phyloP scores from a whole-genome alignment of 495 filamentous ascomycete genomes.

The Melanomma pulvis-pyrius region DNA sequence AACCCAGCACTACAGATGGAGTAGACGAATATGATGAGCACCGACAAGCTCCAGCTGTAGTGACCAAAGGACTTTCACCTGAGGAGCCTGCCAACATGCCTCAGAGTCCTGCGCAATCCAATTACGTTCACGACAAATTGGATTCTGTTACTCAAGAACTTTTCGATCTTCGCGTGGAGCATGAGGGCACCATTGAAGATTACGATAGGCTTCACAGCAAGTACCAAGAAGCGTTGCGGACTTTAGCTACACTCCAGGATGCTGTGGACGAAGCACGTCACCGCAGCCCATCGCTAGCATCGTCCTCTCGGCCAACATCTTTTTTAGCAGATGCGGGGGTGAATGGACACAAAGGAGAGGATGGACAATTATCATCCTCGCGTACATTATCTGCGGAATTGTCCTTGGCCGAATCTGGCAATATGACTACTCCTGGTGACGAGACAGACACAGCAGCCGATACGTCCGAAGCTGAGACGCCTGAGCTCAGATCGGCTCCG shows the following conservation, averaged over 20 bases:
- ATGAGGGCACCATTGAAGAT: slow-evolving; percentile 80
- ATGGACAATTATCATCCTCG: slow-evolving; percentile 81
- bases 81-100: slow-evolving; percentile 27
- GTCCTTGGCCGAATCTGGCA: slow-evolving; percentile 84
- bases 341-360: slow-evolving; percentile 72
- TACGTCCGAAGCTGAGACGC: slow-evolving; percentile 42
- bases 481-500: slow-evolving; percentile 15
- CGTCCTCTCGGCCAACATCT: slow-evolving; percentile 71
- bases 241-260: slow-evolving; percentile 82
- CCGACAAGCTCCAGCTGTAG: slow-evolving; percentile 18
- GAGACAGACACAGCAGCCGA: slow-evolving; percentile 26
- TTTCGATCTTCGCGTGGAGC: slow-evolving; percentile 83
- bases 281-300: slow-evolving; percentile 53
- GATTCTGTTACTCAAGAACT: slow-evolving; percentile 92
- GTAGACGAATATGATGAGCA: slow-evolving; percentile 37
- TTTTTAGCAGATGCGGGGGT: slow-evolving; percentile 88
- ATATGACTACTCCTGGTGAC: slow-evolving; percentile 38
- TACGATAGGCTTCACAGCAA: slow-evolving; percentile 82
- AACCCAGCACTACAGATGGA: slow-evolving; percentile 20
- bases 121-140: slow-evolving; percentile 88
- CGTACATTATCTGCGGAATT: slow-evolving; percentile 95
- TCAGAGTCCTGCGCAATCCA: slow-evolving; percentile 76
- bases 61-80: slow-evolving; percentile 49
- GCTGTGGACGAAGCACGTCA: slow-evolving; percentile 81
- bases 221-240: slow-evolving; percentile 85